Evolutionary conservation across 495 filamentous ascomycete genomes (phyloP), one percentile per base, ranked within the genome.

Genomic region (Xylaria telfairii): DNA sequence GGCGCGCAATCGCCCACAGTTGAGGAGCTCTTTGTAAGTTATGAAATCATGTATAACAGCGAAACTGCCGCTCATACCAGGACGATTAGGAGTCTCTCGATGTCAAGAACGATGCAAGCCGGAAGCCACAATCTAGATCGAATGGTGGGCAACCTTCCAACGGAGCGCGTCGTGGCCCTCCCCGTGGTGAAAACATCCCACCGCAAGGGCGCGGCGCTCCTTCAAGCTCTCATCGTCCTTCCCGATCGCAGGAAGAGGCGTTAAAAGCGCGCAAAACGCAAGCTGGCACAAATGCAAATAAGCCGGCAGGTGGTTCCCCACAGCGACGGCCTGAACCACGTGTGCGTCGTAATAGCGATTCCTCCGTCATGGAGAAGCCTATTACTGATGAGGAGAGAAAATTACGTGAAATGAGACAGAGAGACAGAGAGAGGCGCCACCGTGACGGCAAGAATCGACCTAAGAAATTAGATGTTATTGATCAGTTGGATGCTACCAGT

Each of bases 401-500:
- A 69, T 83, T 90, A 37, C 89, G 91, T 24, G 95, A 97, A 69
- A 83, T 87, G 71, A 86, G 88, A 71, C 88, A 89, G 32, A 90
- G 89, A 56, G 93, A 97, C 67, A 88, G 92, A 83, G 91, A 75
- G 85, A 83, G 76, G 82, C 89, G 80, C 80, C 81, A 88, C 56
- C 87, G 85, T 67, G 89, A 94, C 68, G 84, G 85, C 71, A 87
- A 84, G 79, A 74, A 76, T 34, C 88, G 84, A 78, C 88, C 85
- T 69, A 87, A 90, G 65, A 89, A 90, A 70, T 81, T 98, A 67
- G 96, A 99, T 79, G 88, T 98, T 62, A 99, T 99, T 74, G 96
- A 99, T 81, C 95, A 97, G 77, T 85, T 99, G 59, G 96, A 99
- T 85, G 96, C 95, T 54, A 97, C 95, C 13, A 95, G 95, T 74